Percentiles rank a stretch among this genome's conserved stretches.
phyloP scores from a whole-genome alignment of 805 yeast genomes.

The Alloascoidea africana region DNA sequence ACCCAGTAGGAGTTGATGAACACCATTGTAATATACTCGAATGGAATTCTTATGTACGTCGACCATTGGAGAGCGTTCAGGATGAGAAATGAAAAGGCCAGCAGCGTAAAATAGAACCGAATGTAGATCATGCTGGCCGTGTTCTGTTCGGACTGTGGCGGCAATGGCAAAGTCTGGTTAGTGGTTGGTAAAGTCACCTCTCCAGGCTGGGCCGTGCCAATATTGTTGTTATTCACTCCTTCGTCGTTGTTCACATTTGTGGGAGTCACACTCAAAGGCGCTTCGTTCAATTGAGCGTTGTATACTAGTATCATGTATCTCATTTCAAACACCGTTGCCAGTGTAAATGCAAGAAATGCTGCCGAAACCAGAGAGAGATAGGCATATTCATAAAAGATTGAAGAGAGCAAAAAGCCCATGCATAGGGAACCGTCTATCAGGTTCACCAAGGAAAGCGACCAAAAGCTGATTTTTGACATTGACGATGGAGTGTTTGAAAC shows the following conservation, averaged over 20 bases:
- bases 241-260: slow-evolving; percentile 12
- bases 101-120: slow-evolving; percentile 35
- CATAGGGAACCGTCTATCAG: slow-evolving; percentile 57
- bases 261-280: slow-evolving; percentile 2
- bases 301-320: slow-evolving; percentile 55
- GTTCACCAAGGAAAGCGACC: slow-evolving; percentile 48
- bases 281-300: slow-evolving; percentile 58
- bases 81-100: slow-evolving; percentile 40
- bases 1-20: slow-evolving; percentile 64
- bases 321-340: slow-evolving; percentile 63
- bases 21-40: slow-evolving; percentile 41
- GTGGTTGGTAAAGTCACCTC: slow-evolving; percentile 5
- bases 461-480: slow-evolving; percentile 56
- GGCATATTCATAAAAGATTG: slow-evolving; percentile 37
- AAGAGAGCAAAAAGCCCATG: slow-evolving; percentile 41
- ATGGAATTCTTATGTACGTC: slow-evolving; percentile 29
- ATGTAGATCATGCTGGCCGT: slow-evolving; percentile 31
- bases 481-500: slow-evolving; percentile 67
- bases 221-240: slow-evolving; percentile 3
- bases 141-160: slow-evolving; percentile 20
- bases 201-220: slow-evolving; percentile 7
- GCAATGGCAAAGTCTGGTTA: slow-evolving; percentile 10
- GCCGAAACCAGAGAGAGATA: slow-evolving; percentile 57
- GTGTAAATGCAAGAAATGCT: slow-evolving; percentile 51
- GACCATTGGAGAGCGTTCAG: slow-evolving; percentile 54